Conservation (phyloP, 495 filamentous ascomycete genomes). For the Cudoniella acicularis region DNA sequence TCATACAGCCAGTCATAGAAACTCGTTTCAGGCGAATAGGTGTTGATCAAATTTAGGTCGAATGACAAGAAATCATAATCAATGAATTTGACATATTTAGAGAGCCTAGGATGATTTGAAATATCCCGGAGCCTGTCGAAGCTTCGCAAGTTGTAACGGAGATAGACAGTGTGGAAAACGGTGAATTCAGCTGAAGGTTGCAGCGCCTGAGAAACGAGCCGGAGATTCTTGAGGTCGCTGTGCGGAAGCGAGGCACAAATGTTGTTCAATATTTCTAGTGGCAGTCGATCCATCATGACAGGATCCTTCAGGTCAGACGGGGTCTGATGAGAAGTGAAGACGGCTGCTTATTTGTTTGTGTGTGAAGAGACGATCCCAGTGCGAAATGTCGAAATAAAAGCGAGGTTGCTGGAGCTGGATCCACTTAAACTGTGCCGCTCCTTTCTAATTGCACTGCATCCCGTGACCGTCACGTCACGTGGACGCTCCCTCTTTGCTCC, state of each 20-base stretch:
- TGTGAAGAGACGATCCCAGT: too few species aligned
- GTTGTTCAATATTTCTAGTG: not conserved
- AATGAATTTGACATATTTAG: not conserved
- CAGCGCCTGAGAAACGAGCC: not conserved
- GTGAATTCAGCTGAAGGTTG: not conserved
- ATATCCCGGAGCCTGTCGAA: not conserved
- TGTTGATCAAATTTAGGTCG: not conserved
- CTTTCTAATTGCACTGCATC: too few species aligned
- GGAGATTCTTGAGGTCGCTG: not conserved
- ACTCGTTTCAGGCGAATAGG: not conserved
- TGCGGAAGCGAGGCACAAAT: not conserved
- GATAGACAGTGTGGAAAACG: not conserved
- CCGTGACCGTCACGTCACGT: too few species aligned
- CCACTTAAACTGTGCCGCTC: too few species aligned
- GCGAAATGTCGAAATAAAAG: too few species aligned
- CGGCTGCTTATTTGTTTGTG: too few species aligned
- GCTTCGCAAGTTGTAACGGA: not conserved
- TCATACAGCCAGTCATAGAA: not conserved
- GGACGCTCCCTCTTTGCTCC: too few species aligned
- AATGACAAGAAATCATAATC: not conserved
- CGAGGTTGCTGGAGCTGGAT: too few species aligned
- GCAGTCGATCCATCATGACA: not conserved
- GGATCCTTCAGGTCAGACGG: too few species aligned
- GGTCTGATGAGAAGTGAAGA: too few species aligned
- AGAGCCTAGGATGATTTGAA: not conserved